phyloP scores from a whole-genome alignment of 306 rosid species.

The Vicia faba region DNA sequence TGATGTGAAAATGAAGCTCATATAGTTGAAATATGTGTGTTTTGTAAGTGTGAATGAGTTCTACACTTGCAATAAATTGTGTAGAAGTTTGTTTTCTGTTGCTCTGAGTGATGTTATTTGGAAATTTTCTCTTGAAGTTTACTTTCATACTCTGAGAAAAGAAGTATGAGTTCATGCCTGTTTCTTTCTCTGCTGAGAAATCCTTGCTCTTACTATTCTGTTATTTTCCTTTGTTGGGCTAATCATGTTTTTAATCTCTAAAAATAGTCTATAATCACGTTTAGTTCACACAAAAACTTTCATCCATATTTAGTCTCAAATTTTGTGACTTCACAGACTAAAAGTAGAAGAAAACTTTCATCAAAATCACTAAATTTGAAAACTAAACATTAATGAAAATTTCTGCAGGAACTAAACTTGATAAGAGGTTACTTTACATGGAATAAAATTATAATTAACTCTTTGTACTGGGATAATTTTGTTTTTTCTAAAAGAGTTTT shows the following conservation, averaged over 20 bases:
- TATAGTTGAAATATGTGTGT: conserved; percentile 10
- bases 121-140: conserved; percentile 5
- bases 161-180: conserved; percentile 9
- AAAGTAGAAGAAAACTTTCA: not conserved
- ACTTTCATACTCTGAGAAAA: conserved; percentile 30
- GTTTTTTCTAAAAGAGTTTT: too few relatives aligned
- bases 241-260: conserved; percentile 3
- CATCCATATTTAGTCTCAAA: not conserved
- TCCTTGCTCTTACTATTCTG: conserved; percentile 30
- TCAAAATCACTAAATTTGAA: not conserved
- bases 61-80: conserved; percentile 8
- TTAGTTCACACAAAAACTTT: not conserved
- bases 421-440: not conserved
- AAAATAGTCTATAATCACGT: not conserved
- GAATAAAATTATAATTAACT: not conserved
- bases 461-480: not conserved
- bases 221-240: not conserved
- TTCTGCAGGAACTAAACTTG: not conserved
- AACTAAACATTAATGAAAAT: not conserved
- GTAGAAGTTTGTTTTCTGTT: conserved; percentile 30
- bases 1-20: conserved; percentile 21
- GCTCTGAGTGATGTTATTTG: conserved; percentile 8
- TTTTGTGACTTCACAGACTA: not conserved
- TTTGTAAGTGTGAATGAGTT: conserved; percentile 13
- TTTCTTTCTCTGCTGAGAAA: conserved; percentile 19